Conservation (phyloP, 495 filamentous ascomycete genomes). For the Letharia lupina region DNA sequence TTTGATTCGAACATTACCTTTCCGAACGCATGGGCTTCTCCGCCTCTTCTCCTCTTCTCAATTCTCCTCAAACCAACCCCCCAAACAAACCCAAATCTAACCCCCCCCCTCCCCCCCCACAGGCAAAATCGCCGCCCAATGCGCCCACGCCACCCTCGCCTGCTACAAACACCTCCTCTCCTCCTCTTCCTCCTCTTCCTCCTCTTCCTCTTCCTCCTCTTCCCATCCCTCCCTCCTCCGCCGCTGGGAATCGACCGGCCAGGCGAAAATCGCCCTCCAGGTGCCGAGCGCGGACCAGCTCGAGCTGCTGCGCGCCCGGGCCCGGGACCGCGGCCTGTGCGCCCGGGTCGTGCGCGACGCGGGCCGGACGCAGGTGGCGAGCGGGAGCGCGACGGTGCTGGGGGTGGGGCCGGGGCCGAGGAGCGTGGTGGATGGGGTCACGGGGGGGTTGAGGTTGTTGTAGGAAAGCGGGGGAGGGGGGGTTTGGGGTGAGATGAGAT, state of each 20-base stretch:
- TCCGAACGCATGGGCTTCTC: no score
- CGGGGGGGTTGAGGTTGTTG: conserved; percentile 79
- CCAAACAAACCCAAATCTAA: neutral
- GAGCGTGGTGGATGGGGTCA: conserved; percentile 77
- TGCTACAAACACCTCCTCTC: conserved; percentile 79
- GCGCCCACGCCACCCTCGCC: conserved; percentile 88
- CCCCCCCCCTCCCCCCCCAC: neutral
- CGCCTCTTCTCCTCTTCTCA: no score
- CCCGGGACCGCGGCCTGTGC: conserved; percentile 74
- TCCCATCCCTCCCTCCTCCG: conserved; percentile 61
- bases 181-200: conserved; percentile 38
- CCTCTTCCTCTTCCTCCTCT: conserved; percentile 50
- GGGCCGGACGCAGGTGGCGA: conserved; percentile 94
- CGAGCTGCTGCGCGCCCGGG: conserved; percentile 45
- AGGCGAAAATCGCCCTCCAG: conserved; percentile 89
- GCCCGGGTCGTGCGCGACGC: conserved; percentile 87
- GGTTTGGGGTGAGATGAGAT: neutral
- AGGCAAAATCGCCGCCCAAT: conserved; percentile 98
- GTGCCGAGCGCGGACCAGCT: conserved; percentile 76
- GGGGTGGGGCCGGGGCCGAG: conserved; percentile 84
- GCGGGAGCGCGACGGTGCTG: conserved; percentile 81
- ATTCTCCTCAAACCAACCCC: no score
- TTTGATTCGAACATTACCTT: no score
- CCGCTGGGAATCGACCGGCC: conserved; percentile 76
- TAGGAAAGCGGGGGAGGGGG: conserved; percentile 30